Evolutionary conservation across 176 grass and related monocot genomes (phyloP), one percentile per base, ranked within the genome.

Genomic region (Zoysia pacifica): DNA sequence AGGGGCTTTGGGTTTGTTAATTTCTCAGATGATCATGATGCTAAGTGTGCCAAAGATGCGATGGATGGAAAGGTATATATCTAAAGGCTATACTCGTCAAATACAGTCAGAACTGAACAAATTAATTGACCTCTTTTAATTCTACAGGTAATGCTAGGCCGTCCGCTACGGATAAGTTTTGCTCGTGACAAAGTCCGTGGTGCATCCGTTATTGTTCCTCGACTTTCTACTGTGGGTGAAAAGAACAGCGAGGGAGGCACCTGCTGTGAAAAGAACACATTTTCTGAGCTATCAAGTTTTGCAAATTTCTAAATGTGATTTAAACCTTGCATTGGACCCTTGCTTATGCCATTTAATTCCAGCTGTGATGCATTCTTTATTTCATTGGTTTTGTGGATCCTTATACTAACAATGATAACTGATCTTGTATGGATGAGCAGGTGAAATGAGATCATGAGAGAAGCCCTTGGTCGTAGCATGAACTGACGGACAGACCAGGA

Each of bases 1-100:
- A 97, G 94, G 86, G 89, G 91, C 40, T 97, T 97, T 69, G 94
- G 94, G 58, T 97, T 94, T 88, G 83, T 97, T 60, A 82, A 89
- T 44, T 92, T 97, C 87, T 84, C 87, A 77, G 86, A 84, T 77
- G 87, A 92, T 62, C 65, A 85, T 70, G 94, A 91, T 76, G 94
- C 91, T 67, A 94, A 88, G 85, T 90, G 58, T 12, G 91, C 94
- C 73, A 94, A 73, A 86, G 73, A 84, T 71, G 87, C 88, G 79
- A 94, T 94, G 91, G 85, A 97, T 90, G 94, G 94, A 77, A 94
- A 94, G 91, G 91, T 97, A 90, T 40, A 37, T n/a, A 13, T 75
- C 52, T 45, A 28, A 36, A 56, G 63, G 52, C 40, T 62, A 66
- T 72, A 38, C 18, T 67, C 49, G 70, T 12, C 43, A 55, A 63